These are phyloP conservation scores for Nicotiana otophora DNA, from an alignment of 257 asterid genomes.

Conservation along the genomic window DNA sequence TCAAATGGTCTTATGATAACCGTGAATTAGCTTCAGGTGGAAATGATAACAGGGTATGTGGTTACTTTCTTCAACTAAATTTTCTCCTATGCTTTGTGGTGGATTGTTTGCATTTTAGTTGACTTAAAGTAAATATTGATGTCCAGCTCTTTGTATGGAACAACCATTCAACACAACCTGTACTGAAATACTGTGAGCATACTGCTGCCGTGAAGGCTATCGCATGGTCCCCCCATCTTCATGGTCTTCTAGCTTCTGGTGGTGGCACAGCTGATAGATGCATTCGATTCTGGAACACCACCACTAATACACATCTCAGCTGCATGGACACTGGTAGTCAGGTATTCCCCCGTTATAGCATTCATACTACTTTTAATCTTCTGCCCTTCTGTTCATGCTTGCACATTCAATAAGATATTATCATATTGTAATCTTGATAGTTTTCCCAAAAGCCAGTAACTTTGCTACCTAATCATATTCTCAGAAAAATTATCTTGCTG, in stretches of 20 bases:
- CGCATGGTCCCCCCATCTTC: constrained; percentile 98
- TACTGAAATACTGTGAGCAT: constrained; percentile 81
- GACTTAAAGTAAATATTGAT: background rate
- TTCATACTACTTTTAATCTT: background rate
- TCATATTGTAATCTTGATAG: background rate
- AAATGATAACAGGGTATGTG: constrained; percentile 79
- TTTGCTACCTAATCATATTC: background rate
- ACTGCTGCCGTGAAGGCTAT: constrained; percentile 99
- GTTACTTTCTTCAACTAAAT: background rate
- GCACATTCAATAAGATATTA: background rate
- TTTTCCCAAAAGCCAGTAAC: background rate
- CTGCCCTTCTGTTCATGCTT: background rate
- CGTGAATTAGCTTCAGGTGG: constrained; percentile 98
- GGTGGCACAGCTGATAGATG: constrained; percentile 99
- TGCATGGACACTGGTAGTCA: constrained; percentile 98
- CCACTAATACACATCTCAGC: constrained; percentile 71
- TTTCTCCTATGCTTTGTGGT: constrained; percentile 7
- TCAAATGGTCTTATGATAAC: constrained; percentile 95
- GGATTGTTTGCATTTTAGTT: background rate
- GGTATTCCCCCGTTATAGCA: constrained; percentile 31
- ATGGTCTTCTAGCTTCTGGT: constrained; percentile 98
- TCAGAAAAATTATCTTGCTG: background rate
- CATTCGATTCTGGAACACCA: constrained; percentile 95
- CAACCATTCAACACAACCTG: constrained; percentile 83
- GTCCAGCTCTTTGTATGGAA: constrained; percentile 90